phyloP scores from a whole-genome alignment of 495 filamentous ascomycete species.

The Beverwykella pulmonaria region DNA sequence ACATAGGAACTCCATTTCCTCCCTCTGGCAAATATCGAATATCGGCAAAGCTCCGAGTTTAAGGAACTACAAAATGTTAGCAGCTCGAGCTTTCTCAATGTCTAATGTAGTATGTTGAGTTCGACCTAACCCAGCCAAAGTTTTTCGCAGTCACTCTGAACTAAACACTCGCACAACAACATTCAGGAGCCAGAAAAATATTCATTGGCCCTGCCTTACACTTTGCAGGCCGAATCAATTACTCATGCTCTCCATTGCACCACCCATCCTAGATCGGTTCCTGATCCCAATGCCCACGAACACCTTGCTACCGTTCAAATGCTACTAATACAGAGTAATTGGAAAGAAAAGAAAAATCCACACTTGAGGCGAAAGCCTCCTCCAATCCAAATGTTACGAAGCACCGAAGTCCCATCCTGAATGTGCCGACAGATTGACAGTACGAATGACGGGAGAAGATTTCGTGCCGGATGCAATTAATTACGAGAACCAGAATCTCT shows the following conservation, averaged over 20 bases:
- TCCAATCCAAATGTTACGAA: not conserved
- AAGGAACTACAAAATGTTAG: too few species aligned
- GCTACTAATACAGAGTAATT: not conserved
- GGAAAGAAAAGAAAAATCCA: not conserved
- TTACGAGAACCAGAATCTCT: not conserved
- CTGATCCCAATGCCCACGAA: slow-evolving; percentile 1
- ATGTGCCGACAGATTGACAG: not conserved
- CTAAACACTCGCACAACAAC: not conserved
- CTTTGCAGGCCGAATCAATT: not conserved
- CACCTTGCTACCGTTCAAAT: not conserved
- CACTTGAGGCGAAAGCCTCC: not conserved
- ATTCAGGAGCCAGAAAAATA: not conserved
- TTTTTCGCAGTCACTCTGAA: too few species aligned
- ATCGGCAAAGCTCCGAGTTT: too few species aligned
- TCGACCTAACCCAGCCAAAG: too few species aligned
- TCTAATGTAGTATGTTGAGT: too few species aligned
- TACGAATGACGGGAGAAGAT: not conserved
- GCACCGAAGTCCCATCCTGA: not conserved
- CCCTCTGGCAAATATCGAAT: too few species aligned
- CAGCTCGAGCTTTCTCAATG: too few species aligned
- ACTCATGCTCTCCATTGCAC: not conserved
- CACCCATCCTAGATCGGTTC: not conserved
- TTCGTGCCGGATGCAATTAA: not conserved
- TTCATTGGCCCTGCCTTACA: slow-evolving; percentile 4
- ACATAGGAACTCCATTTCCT: not conserved